Evolutionary conservation across 140 eudicot species (phyloP), one percentile per base, ranked within the genome.

Genomic region (Ambrosia hybrid): DNA sequence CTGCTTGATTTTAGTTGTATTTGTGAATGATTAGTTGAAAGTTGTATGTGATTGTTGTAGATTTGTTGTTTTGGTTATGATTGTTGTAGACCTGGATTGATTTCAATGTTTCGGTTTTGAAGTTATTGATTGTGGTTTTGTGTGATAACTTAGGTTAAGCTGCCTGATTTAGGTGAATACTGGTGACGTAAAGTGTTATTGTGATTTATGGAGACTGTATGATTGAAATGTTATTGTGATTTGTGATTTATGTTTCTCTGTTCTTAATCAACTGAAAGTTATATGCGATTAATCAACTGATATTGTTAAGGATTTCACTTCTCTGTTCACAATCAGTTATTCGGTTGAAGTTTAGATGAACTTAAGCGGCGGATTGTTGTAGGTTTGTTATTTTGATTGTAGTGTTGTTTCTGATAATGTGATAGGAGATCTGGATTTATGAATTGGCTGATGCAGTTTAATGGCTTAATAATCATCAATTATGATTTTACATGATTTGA

Each of bases 401-500:
- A 43, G 2, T 43, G 5, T 43, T 43, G 48, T 43, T 6, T 43
- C 48, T 43, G 55, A 56, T 41, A 3, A 61, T 10, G 9, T 3
- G 15, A 1, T 49, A 11, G 61, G 6, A 37, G 46, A 58, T 70
- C 51, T 33, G 7, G 59, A 30, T 70, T 30, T 30, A 30, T 56
- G 37, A 26, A 56, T 56, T 75, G 57, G 9, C 14, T 52, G 56
- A 36, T 69, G 64, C 72, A 17, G 9, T 71, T 39, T 57, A 68
- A 13, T 21, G 12, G 9, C 57, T 39, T 57, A 68, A 13, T 21
- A 14, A 2, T 66, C 63, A 51, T 73, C 16, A 51, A 3, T 36
- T 62, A 11, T 62, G 33, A n/a, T 43, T 72, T 72, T 30, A 30
- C 38, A 36, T 26, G 30, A 49, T 51, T 33, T 2, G 13, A 16